phyloP scores from a whole-genome alignment of 2,329 filamentous ascomycete genomes.

The Neocucurbitaria cava region DNA sequence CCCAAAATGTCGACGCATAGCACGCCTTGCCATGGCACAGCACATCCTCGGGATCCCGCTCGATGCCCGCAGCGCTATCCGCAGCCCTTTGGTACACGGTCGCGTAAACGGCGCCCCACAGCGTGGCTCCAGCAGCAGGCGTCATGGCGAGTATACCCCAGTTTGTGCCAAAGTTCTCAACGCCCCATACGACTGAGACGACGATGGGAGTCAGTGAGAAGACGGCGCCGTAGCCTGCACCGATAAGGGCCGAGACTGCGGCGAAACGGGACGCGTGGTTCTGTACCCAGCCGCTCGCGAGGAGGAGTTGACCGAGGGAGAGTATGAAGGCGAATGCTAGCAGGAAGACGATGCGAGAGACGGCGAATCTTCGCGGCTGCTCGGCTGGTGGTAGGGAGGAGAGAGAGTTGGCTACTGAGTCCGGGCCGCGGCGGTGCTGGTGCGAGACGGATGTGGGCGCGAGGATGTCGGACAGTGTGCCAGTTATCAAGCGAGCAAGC shows the following conservation, averaged over 20 bases:
- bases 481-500: constrained; percentile 85
- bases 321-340: constrained; percentile 82
- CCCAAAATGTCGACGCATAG: constrained; percentile 85
- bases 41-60: constrained; percentile 51
- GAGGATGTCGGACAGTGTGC: constrained; percentile 85
- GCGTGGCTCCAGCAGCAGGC: constrained; percentile 83
- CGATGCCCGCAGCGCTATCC: constrained; percentile 44
- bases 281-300: constrained; percentile 79
- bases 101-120: constrained; percentile 92
- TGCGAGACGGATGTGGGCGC: constrained; percentile 64
- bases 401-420: constrained; percentile 52
- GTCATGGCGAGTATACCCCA: constrained; percentile 95
- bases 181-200: constrained; percentile 96
- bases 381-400: constrained; percentile 40
- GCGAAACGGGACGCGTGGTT: constrained; percentile 81
- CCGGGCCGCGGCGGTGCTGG: constrained; percentile 62
- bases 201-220: constrained; percentile 92
- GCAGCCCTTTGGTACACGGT: constrained; percentile 76
- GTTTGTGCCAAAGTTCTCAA: constrained; percentile 98
- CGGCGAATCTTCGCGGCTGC: constrained; percentile 53
- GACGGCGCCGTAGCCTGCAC: constrained; percentile 89
- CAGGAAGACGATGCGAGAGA: constrained; percentile 84
- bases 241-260: constrained; percentile 82
- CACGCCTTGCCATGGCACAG: constrained; percentile 84
- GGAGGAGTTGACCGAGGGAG: constrained; percentile 76